Evolutionary conservation across 2,329 filamentous ascomycete genomes (phyloP).

Genomic region (Aschersonia sp.): DNA sequence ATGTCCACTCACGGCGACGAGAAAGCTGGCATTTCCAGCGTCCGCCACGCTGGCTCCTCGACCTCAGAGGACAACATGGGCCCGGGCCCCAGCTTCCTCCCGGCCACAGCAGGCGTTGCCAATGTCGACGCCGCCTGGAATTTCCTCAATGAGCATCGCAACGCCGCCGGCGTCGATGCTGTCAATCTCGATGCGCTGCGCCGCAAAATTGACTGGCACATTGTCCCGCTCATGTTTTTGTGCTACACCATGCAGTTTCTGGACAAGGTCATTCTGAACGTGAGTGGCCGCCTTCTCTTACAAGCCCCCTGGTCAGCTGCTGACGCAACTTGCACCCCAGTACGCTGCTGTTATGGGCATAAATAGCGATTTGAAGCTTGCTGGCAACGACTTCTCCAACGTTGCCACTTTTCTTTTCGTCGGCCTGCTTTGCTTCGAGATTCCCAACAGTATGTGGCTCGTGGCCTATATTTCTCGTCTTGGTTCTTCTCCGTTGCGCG

Average conservation of each 20-base stretch:
- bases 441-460: conserved; percentile 36
- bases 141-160: conserved; percentile 26
- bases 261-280: conserved; percentile 50
- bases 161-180: conserved; percentile 16
- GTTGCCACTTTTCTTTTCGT: conserved; percentile 49
- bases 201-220: conserved; percentile 41
- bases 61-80: conserved; percentile 7
- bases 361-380: conserved; percentile 32
- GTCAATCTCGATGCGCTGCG: conserved; percentile 31
- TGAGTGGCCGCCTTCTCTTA: conserved; percentile 16
- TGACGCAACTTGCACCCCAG: conserved; percentile 15
- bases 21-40: conserved; percentile 9
- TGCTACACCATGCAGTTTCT: conserved; percentile 50
- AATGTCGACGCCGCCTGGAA: conserved; percentile 30
- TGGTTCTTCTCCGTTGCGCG: background rate
- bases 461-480: background rate
- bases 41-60: conserved; percentile 8
- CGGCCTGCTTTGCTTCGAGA: conserved; percentile 41
- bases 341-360: conserved; percentile 56
- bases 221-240: conserved; percentile 46
- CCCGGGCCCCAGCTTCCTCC: background rate
- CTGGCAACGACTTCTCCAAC: conserved; percentile 47
- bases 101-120: conserved; percentile 3
- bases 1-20: conserved; percentile 12
- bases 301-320: background rate